phyloP scores from a whole-genome alignment of 2,329 filamentous ascomycete genomes.

The Aspergillus intermedius region DNA sequence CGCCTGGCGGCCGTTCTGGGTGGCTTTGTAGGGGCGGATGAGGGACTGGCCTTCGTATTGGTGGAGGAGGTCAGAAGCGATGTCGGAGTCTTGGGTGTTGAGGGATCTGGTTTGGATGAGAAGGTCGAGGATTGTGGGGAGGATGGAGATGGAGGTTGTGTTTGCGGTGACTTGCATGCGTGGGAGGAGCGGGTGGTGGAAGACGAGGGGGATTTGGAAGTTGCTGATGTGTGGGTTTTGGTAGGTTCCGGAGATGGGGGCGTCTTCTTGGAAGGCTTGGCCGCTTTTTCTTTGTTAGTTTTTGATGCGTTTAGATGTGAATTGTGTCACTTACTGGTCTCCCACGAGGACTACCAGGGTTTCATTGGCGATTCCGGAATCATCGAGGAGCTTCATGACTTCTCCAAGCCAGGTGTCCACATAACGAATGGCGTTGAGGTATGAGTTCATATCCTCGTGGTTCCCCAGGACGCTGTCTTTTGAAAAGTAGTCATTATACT shows the following conservation, averaged over 20 bases:
- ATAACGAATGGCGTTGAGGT: slow-evolving; percentile 23
- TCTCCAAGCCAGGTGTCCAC: slow-evolving; percentile 21
- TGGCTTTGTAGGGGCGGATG: slow-evolving; percentile 35
- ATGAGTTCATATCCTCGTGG: slow-evolving; percentile 20
- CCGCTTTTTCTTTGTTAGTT: slow-evolving; percentile 20
- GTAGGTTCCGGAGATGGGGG: slow-evolving; percentile 33
- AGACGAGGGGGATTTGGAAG: slow-evolving; percentile 39
- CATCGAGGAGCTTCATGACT: slow-evolving; percentile 20
- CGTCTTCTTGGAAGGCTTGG: slow-evolving; percentile 39
- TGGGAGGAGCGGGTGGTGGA: slow-evolving; percentile 40
- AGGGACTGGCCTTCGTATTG: slow-evolving; percentile 45
- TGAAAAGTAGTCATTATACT: slow-evolving; percentile 20
- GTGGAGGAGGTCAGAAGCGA: slow-evolving; percentile 36
- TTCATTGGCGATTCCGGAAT: slow-evolving; percentile 22
- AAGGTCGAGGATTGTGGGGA: slow-evolving; percentile 43
- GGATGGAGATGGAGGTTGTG: slow-evolving; percentile 38
- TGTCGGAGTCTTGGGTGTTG: slow-evolving; percentile 22
- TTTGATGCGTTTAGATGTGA: neutral
- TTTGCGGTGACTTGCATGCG: slow-evolving; percentile 35
- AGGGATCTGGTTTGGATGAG: slow-evolving; percentile 37
- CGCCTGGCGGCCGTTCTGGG: slow-evolving; percentile 26
- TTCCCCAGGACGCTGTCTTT: slow-evolving; percentile 13
- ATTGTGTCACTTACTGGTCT: slow-evolving; percentile 16
- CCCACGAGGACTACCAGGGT: slow-evolving; percentile 24
- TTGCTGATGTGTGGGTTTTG: slow-evolving; percentile 42